Base-by-base conservation (phyloP, 2,329 filamentous ascomycete species). In the Aspergillus candidus region DNA sequence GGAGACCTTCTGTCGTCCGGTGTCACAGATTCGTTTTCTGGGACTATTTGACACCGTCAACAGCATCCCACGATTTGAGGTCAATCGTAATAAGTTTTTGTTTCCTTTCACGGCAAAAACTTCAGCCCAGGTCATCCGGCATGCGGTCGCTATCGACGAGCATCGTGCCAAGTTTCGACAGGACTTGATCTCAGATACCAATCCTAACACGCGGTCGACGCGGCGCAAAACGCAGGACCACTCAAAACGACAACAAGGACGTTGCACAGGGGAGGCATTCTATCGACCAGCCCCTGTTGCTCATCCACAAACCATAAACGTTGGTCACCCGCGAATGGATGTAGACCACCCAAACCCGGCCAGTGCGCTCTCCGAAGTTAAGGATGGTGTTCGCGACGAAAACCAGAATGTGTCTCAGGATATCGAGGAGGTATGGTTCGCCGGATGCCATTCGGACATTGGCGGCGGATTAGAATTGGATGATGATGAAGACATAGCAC, bases 391-490 rank as follows among this genome's bases (percentile, higher is more conserved):
- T 37, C 15, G 22, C 22, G 40, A 15, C 10, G 41, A 48, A 3
- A 35, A 46, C 6, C 33, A 44, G 5, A 30, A 41, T 1, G 8
- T 6, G 11, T 8, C n/a, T 14, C 51, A 88, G 57, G 83, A 89
- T 53, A 81, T 89, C 30, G 76, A 84, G 46, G 86, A 90, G 56
- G 77, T 89, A 8, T 67, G 65, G 65, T 91, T 90, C 55, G 72
- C 84, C 0, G 86, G 86, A 3, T 79, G 80, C 5, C 86, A 91
- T 48, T 84, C 77, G 1, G 86, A 88, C 50, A 77, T 88, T 22
- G 85, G 85, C 1, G 85, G 86, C 6, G 85, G 85, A 1, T 87
- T 83, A 83, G 74, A 77, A 32, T 63, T 77, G 0, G 61, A 49
- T 13, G 32, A 37, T 0, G 71, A 72, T 13, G 83, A 84, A 56